Conservation (phyloP, 2,329 filamentous ascomycete species). For the Paracoccidioides brasiliensis region DNA sequence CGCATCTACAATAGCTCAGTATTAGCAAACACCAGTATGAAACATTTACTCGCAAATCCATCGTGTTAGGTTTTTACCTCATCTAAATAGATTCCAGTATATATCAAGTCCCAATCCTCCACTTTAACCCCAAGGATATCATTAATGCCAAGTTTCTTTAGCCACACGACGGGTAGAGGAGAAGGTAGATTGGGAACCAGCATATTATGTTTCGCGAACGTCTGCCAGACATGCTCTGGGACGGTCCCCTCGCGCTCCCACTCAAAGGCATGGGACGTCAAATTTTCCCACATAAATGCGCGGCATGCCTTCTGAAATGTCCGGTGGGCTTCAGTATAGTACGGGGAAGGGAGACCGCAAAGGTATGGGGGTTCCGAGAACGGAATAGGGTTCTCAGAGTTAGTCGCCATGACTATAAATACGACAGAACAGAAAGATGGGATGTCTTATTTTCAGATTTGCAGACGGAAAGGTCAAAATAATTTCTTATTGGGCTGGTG, state of each 20-base stretch:
- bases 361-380: slow-evolving; percentile 65
- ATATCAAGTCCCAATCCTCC: slow-evolving; percentile 61
- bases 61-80: slow-evolving; percentile 35
- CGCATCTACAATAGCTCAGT: slow-evolving; percentile 38
- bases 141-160: slow-evolving; percentile 52
- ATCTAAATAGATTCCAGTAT: slow-evolving; percentile 56
- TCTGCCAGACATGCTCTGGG: slow-evolving; percentile 49
- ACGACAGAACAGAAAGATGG: slow-evolving; percentile 3
- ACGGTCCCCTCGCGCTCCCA: slow-evolving; percentile 56
- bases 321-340: slow-evolving; percentile 54
- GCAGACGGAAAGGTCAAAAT: background rate
- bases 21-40: background rate
- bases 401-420: slow-evolving; percentile 18
- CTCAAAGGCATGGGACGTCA: slow-evolving; percentile 50
- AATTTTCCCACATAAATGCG: slow-evolving; percentile 50
- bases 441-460: slow-evolving; percentile 17
- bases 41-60: slow-evolving; percentile 40
- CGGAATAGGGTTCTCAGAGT: slow-evolving; percentile 37
- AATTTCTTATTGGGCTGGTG: background rate
- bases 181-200: slow-evolving; percentile 56
- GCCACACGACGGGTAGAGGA: slow-evolving; percentile 54
- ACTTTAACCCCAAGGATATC: slow-evolving; percentile 55
- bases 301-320: slow-evolving; percentile 56
- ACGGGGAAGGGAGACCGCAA: slow-evolving; percentile 55
- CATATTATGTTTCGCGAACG: slow-evolving; percentile 54